phyloP scores from a whole-genome alignment of 768 basidiomycete species.

The Lactarius sanguifluus region DNA sequence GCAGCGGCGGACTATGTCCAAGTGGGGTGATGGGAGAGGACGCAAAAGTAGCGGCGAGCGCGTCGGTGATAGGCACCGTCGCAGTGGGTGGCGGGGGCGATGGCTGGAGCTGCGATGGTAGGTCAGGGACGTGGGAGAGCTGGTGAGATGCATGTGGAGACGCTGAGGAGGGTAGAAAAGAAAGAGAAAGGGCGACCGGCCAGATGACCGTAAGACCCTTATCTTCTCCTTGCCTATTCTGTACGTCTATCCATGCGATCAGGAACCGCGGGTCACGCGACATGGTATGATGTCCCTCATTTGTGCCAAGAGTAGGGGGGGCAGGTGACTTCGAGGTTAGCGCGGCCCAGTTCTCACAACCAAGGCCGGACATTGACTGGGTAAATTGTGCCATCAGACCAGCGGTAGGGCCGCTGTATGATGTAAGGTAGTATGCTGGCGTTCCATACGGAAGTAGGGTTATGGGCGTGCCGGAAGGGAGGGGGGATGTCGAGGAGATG shows the following conservation, averaged over 20 bases:
- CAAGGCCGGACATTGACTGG: conserved; percentile 60
- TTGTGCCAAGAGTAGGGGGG: conserved; percentile 5
- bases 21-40: conserved; percentile 20
- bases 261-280: conserved; percentile 43
- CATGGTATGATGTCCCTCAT: neutral
- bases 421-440: conserved; percentile 70
- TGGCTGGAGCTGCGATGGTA: conserved; percentile 61
- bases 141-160: conserved; percentile 42
- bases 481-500: conserved; percentile 42
- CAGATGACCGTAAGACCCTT: conserved; percentile 76
- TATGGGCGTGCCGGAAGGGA: conserved; percentile 64
- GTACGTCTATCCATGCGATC: conserved; percentile 72
- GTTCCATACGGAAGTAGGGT: conserved; percentile 66
- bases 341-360: conserved; percentile 51
- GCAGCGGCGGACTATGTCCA: conserved; percentile 14
- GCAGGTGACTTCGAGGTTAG: conserved; percentile 20
- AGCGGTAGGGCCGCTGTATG: conserved; percentile 66
- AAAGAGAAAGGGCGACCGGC: conserved; percentile 59
- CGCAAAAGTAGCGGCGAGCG: conserved; percentile 12
- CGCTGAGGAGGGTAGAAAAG: conserved; percentile 41
- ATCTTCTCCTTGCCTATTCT: conserved; percentile 78
- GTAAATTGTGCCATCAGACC: conserved; percentile 63
- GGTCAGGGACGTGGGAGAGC: conserved; percentile 58
- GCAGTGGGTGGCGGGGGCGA: conserved; percentile 45
- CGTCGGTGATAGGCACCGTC: conserved; percentile 27